These are phyloP conservation scores for Rubroshorea leprosula DNA, from an alignment of 345 rosid genomes.

Conservation along the genomic window DNA sequence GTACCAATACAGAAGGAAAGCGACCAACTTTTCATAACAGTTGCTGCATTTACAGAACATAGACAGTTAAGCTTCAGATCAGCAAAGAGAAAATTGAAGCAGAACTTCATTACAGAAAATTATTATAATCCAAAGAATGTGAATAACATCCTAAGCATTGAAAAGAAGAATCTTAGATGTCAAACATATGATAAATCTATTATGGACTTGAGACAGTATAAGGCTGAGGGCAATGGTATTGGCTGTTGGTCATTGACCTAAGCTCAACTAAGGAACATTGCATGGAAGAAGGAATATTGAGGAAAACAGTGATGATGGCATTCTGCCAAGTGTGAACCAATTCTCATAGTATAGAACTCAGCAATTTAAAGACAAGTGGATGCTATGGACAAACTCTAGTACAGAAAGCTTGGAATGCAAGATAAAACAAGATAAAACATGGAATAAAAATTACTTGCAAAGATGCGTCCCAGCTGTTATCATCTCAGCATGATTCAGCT, in stretches of 20 bases:
- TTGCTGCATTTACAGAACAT: slow-evolving; percentile 42
- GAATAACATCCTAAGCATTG: neutral
- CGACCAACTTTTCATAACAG: slow-evolving; percentile 69
- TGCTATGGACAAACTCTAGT: no score
- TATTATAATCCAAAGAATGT: neutral
- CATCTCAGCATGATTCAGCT: slow-evolving; percentile 71
- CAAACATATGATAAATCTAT: no score
- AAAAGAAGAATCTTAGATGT: no score
- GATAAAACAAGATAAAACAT: neutral
- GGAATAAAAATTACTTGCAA: slow-evolving; percentile 58
- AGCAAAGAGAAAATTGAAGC: neutral
- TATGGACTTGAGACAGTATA: no score
- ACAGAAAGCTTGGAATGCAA: neutral
- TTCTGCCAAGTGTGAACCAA: neutral
- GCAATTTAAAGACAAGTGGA: no score
- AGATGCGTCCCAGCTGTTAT: slow-evolving; percentile 58
- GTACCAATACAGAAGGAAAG: slow-evolving; percentile 82
- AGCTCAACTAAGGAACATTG: no score
- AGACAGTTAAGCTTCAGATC: neutral
- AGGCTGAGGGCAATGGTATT: no score
- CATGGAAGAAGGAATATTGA: no score
- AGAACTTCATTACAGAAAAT: no score
- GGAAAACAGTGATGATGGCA: no score
- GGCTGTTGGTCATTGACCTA: no score
- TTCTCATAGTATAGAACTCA: no score